Evolutionary conservation across 108 stramenopile species (phyloP).

Genomic region (Nannochloropsis oceanica): DNA sequence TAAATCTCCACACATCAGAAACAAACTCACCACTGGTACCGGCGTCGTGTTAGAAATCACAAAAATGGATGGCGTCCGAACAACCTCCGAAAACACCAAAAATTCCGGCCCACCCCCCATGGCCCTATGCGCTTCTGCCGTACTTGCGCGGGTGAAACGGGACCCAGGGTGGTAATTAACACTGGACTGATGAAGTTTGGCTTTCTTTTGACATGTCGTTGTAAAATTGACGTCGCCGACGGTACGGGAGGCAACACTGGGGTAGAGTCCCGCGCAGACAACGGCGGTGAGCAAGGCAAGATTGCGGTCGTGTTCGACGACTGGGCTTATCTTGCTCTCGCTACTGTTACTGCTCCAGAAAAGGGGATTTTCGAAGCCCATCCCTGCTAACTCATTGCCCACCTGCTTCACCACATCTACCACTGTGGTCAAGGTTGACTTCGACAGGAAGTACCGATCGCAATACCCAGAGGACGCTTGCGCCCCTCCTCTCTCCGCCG

Average conservation of each 20-base stretch:
- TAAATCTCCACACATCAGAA: conserved; percentile 27
- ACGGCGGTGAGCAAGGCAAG: conserved; percentile 33
- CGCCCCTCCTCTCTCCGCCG: neutral
- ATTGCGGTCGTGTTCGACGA: conserved; percentile 3
- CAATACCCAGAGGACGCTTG: conserved; percentile 13
- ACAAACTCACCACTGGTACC: conserved; percentile 16
- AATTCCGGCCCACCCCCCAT: neutral
- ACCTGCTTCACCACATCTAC: conserved; percentile 24
- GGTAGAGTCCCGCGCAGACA: conserved; percentile 40
- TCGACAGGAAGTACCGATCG: conserved; percentile 23
- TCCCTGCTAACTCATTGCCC: conserved; percentile 1
- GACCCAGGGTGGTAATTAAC: conserved; percentile 6
- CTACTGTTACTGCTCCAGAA: neutral
- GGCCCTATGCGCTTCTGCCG: neutral
- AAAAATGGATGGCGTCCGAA: conserved; percentile 13
- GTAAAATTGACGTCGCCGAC: conserved; percentile 15
- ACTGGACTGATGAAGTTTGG: conserved; percentile 21
- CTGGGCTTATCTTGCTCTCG: neutral
- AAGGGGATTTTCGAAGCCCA: conserved; percentile 7
- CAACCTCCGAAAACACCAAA: conserved; percentile 8
- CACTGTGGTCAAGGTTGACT: conserved; percentile 26
- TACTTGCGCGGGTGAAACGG: neutral
- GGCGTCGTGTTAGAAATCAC: conserved; percentile 25
- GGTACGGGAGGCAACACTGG: conserved; percentile 28
- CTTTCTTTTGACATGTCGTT: neutral